Percentiles rank a stretch among this genome's conserved stretches.
Evolutionary conservation across 2,329 filamentous ascomycete genomes (phyloP).

Genomic region (Amylocarpus encephaloides): DNA sequence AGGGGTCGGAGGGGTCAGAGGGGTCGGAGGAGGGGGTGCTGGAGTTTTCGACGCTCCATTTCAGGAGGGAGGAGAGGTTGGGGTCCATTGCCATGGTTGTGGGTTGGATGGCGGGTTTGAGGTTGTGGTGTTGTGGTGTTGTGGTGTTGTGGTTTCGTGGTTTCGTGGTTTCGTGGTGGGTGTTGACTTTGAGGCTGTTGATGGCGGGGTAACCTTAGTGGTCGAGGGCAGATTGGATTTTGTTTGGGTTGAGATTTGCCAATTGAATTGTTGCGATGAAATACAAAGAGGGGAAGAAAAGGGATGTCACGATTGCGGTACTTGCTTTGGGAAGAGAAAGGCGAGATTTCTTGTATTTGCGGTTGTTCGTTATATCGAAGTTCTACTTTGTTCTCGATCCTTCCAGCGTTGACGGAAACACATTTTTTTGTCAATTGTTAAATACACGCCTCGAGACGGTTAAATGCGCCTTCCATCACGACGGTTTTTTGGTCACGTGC

Average conservation of each 20-base stretch:
- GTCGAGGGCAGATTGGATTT: background rate
- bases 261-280: background rate
- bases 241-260: background rate
- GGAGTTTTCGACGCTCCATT: constrained; percentile 52
- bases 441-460: background rate
- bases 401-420: constrained; percentile 21
- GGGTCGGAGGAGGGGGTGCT: constrained; percentile 32
- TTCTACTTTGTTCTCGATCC: constrained; percentile 20
- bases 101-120: background rate
- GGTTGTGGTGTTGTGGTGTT: background rate
- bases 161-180: background rate
- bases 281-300: background rate
- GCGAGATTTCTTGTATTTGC: background rate
- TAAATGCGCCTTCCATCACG: no score
- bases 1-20: constrained; percentile 4
- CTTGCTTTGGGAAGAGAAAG: background rate
- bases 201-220: constrained; percentile 13
- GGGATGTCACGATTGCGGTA: no score
- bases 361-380: background rate
- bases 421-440: background rate
- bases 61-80: constrained; percentile 31
- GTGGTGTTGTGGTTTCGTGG: background rate
- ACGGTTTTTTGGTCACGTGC: no score
- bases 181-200: constrained; percentile 4
- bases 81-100: constrained; percentile 24